phyloP scores from a whole-genome alignment of 306 rosid genomes.

The Rosa lucieae region DNA sequence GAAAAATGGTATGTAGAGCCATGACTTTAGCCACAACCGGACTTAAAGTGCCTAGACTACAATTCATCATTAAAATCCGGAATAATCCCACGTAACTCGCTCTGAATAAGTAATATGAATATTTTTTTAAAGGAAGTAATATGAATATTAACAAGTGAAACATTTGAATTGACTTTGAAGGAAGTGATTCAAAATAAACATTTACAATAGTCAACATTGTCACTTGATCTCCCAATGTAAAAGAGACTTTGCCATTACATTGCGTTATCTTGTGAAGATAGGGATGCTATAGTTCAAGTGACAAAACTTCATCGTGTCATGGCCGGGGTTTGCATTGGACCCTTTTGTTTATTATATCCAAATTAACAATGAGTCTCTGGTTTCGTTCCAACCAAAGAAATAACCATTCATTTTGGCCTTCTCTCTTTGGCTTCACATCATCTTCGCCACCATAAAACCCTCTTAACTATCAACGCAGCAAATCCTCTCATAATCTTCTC shows the following conservation, averaged over 20 bases:
- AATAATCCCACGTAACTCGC: no score
- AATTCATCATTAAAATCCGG: no score
- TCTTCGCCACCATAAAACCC: slow-evolving; percentile 13
- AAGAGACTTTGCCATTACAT: not conserved
- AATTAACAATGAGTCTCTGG: not conserved
- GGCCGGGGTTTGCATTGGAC: slow-evolving; percentile 7
- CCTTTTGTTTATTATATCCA: not conserved
- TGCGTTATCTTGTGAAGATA: not conserved
- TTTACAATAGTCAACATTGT: no score
- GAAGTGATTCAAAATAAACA: no score
- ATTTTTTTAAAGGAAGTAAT: no score
- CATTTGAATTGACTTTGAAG: no score
- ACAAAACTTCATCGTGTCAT: not conserved
- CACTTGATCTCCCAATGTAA: not conserved
- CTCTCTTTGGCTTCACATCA: slow-evolving; percentile 8
- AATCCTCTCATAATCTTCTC: not conserved
- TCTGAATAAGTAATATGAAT: no score
- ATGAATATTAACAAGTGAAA: no score
- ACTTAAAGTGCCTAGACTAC: no score
- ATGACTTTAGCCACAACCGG: no score
- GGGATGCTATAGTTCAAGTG: not conserved
- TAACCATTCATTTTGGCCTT: slow-evolving; percentile 10
- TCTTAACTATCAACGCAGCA: not conserved
- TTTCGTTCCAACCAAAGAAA: slow-evolving; percentile 31
- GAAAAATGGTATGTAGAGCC: no score